Evolutionary conservation across 345 rosid genomes (phyloP).

Genomic region (Noccaea caerulescens): DNA sequence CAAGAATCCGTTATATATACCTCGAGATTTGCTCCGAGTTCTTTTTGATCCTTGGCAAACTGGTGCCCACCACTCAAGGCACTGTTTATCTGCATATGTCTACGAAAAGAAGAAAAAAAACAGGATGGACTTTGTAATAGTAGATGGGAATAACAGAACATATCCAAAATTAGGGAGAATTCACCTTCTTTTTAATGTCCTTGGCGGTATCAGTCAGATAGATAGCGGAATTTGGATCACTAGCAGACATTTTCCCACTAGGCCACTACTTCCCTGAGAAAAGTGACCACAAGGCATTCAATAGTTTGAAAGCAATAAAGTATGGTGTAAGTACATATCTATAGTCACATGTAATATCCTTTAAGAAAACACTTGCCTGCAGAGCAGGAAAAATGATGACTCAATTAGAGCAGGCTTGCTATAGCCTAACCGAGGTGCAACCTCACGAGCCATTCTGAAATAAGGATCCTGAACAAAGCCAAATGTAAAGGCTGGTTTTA

Average conservation of each 20-base stretch:
- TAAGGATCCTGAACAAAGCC: slow-evolving; percentile 80
- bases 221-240: slow-evolving; percentile 94
- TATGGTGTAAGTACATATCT: neutral
- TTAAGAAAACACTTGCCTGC: slow-evolving; percentile 53
- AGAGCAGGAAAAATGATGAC: slow-evolving; percentile 75
- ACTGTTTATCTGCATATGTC: slow-evolving; percentile 60
- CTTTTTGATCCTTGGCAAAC: neutral
- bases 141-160: neutral
- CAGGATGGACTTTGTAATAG: neutral
- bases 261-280: slow-evolving; percentile 80
- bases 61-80: slow-evolving; percentile 91
- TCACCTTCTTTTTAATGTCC: slow-evolving; percentile 78
- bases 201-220: slow-evolving; percentile 84
- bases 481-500: slow-evolving; percentile 1
- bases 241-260: slow-evolving; percentile 96
- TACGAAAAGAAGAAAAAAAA: too few species aligned
- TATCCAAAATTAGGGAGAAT: neutral
- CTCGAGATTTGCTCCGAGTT: slow-evolving; percentile 77
- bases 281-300: slow-evolving; percentile 12
- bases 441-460: slow-evolving; percentile 94
- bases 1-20: slow-evolving; percentile 39
- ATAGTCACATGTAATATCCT: too few species aligned
- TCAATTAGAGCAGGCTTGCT: slow-evolving; percentile 90
- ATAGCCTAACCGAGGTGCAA: slow-evolving; percentile 86
- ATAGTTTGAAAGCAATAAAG: neutral